phyloP scores from a whole-genome alignment of 73 alveolate species.

The Paramecium primaurelia region DNA sequence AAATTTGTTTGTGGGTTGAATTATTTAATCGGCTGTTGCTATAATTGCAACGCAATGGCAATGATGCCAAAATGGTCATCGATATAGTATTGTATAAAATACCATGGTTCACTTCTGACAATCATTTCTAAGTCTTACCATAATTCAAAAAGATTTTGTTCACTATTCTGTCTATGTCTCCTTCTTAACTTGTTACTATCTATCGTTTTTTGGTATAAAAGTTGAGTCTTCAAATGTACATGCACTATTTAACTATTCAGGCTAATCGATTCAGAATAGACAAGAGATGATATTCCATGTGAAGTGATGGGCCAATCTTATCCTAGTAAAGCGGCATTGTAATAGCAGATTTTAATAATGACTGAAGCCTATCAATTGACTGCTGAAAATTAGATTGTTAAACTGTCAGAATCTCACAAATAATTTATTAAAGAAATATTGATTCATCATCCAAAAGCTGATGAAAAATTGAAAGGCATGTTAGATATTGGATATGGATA shows the following conservation, averaged over 20 bases:
- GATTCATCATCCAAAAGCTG: slow-evolving; percentile 1
- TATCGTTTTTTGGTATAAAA: background rate
- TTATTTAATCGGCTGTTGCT: slow-evolving; percentile 8
- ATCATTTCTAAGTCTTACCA: slow-evolving; percentile 10
- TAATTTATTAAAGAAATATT: slow-evolving; percentile 11
- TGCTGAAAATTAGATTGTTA: slow-evolving; percentile 8
- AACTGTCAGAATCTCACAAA: background rate
- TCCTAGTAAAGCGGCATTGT: background rate
- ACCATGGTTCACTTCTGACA: slow-evolving; percentile 44
- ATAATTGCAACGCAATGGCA: background rate
- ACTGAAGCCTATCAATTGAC: background rate
- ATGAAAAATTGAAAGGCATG: background rate
- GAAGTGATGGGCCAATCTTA: background rate
- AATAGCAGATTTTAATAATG: background rate
- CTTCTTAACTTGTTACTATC: background rate
- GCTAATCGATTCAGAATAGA: background rate
- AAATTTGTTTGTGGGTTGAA: background rate
- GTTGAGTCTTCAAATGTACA: background rate
- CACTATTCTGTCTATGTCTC: background rate
- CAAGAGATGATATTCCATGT: slow-evolving; percentile 19
- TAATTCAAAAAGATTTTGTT: background rate
- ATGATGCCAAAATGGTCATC: slow-evolving; percentile 21
- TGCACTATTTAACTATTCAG: background rate
- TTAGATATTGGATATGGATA: slow-evolving; percentile 36
- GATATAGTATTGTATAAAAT: slow-evolving; percentile 51